Percentiles rank a stretch among this genome's conserved stretches.
These are phyloP conservation scores for Protomyces gravidus DNA, from an alignment of 1,139 yeast species.

Conservation along the genomic window DNA sequence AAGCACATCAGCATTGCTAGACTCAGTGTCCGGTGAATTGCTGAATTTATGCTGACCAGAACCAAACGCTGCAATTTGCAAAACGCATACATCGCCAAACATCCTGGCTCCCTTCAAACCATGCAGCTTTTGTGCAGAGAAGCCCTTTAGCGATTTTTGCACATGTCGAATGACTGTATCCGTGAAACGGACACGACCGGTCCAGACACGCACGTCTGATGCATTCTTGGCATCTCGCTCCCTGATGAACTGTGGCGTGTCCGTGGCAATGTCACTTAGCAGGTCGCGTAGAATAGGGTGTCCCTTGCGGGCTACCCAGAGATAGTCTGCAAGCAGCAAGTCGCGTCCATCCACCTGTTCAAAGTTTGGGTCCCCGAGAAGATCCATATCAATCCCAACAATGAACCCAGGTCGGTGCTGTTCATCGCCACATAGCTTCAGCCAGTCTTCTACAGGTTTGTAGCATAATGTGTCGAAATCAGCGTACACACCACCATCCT, in stretches of 20 bases:
- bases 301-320: conserved; percentile 75
- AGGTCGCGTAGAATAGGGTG: conserved; percentile 85
- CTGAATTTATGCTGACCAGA: conserved; percentile 11
- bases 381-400: conserved; percentile 28
- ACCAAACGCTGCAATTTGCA: conserved; percentile 52
- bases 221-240: conserved; percentile 52
- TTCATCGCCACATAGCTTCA: conserved; percentile 1
- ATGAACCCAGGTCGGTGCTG: conserved; percentile 20
- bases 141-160: conserved; percentile 38
- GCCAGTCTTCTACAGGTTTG: conserved; percentile 14
- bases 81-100: conserved; percentile 75
- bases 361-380: conserved; percentile 5
- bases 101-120: conserved; percentile 60
- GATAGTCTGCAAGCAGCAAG: conserved; percentile 48
- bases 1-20: background rate
- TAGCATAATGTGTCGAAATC: conserved; percentile 68
- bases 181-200: conserved; percentile 94
- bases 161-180: conserved; percentile 66
- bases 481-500: conserved; percentile 91
- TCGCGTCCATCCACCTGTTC: conserved; percentile 10
- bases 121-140: conserved; percentile 56
- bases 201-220: conserved; percentile 77
- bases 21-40: conserved; percentile 13
- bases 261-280: conserved; percentile 72
- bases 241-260: conserved; percentile 44